Conservation (phyloP, 768 basidiomycete species). For the Mrakia blollopis region DNA sequence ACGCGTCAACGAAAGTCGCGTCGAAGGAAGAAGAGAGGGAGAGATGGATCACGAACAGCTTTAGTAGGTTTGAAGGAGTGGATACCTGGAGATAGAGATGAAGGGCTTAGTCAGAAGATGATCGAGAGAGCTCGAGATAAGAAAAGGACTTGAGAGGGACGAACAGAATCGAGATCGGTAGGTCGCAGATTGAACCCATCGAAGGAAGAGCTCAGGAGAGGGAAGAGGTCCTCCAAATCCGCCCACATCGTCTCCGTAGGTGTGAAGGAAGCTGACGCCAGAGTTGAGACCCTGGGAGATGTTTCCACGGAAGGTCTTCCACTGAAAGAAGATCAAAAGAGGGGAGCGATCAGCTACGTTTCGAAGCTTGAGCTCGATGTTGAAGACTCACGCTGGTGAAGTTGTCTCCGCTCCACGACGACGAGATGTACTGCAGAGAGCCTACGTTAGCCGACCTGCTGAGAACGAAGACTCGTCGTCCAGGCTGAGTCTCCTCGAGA, state of each 20-base stretch:
- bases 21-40: too few species aligned
- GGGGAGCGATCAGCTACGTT: too few species aligned
- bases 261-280: constrained; percentile 19
- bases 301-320: constrained; percentile 43
- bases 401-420: constrained; percentile 44
- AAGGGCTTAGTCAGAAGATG: neutral
- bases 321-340: constrained; percentile 4
- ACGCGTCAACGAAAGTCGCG: too few species aligned
- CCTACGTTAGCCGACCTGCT: constrained; percentile 44
- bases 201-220: constrained; percentile 40
- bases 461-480: constrained; percentile 41
- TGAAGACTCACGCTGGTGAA: too few species aligned
- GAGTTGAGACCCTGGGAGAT: constrained; percentile 42
- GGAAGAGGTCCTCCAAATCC: constrained; percentile 44
- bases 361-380: too few species aligned
- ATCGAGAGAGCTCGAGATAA: neutral
- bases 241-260: constrained; percentile 42
- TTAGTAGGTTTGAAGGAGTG: constrained; percentile 42
- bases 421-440: constrained; percentile 40
- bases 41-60: neutral
- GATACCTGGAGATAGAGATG: constrained; percentile 21
- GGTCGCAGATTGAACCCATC: constrained; percentile 43
- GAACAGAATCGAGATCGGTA: constrained; percentile 43
- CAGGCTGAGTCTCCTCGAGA: constrained; percentile 35
- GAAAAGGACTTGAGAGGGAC: neutral